phyloP scores from a whole-genome alignment of 176 grass and related monocot genomes.

The Zoysia japonica region DNA sequence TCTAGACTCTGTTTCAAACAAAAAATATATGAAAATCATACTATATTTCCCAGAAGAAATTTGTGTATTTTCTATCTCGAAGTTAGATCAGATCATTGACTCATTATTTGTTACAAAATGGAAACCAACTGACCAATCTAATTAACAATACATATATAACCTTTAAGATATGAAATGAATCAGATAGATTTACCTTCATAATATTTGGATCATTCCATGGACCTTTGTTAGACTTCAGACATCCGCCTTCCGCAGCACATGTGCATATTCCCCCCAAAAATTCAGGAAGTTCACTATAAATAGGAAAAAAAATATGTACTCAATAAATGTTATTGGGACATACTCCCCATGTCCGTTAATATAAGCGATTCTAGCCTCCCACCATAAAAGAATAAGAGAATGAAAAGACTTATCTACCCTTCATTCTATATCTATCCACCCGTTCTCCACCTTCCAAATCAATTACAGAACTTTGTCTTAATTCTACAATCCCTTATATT shows the following conservation, averaged over 20 bases:
- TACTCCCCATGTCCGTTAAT: background rate
- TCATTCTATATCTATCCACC: too few relatives aligned
- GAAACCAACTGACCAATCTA: background rate
- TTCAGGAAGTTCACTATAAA: constrained; percentile 85
- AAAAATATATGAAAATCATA: background rate
- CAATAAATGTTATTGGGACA: background rate
- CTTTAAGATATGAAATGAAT: background rate
- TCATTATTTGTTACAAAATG: background rate
- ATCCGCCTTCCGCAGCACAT: constrained; percentile 68
- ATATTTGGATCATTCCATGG: constrained; percentile 90
- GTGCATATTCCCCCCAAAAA: constrained; percentile 87
- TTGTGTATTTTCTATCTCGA: background rate
- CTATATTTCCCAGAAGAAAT: background rate
- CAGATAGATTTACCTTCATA: constrained; percentile 63
- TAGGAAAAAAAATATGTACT: constrained; percentile 7
- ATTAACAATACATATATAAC: background rate
- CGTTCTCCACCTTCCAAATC: too few relatives aligned
- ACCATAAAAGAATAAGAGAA: too few relatives aligned
- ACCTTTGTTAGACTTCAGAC: constrained; percentile 88
- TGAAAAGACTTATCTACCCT: too few relatives aligned
- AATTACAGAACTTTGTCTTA: too few relatives aligned
- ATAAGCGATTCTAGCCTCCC: too few relatives aligned
- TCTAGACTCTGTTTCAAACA: background rate
- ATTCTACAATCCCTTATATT: too few relatives aligned
- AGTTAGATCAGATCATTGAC: constrained; percentile 13